Base-by-base conservation (phyloP, 805 yeast genomes). In the Schwanniomyces polymorphus region DNA sequence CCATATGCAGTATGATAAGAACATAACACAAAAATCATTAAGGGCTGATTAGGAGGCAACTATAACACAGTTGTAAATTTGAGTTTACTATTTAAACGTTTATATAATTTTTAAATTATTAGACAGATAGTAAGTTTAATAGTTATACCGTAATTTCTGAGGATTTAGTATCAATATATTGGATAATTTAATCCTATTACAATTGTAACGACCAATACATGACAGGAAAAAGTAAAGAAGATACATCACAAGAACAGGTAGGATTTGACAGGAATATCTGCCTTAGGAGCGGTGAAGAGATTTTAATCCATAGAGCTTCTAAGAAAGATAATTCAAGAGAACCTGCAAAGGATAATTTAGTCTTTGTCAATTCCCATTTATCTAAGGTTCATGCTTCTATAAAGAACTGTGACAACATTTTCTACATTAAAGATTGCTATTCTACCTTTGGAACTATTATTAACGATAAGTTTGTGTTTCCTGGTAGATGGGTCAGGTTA, bases 371-470 rank as follows among this genome's bases (percentile, higher is more conserved):
- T 50, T 50, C 64, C 35, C 76, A 72, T 52, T 52, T 74, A 40
- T 70, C 76, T 7, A 72, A 70, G 52, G 38, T 50, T 5, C 78
- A 74, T 51, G 77, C 76, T 8, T 45, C 49, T 14, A 43, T 71
- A 28, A 49, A 47, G 44, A 38, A 45, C 35, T 12, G 18, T 10
- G 51, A 61, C 26, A 59, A 57, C 12, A 34, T 25, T 11, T 55
- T 71, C 28, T 55, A 44, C 31, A 43, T 69, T 37, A 57, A 54
- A 48, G 78, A 74, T 47, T 45, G 50, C 25, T 50, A 51, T 25
- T 70, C 76, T 5, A 69, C 72, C 16, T 72, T 71, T 54, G 78
- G 78, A 1, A 72, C 77, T 14, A 49, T 68, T 7, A 42, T 67
- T 45, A 65, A 69, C 46, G 56, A 59, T 26, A 42, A 57, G 7